Percentiles rank a stretch among this genome's conserved stretches.
Evolutionary conservation across 495 filamentous ascomycete genomes (phyloP).

Genomic region (Xeromyces bisporus): DNA sequence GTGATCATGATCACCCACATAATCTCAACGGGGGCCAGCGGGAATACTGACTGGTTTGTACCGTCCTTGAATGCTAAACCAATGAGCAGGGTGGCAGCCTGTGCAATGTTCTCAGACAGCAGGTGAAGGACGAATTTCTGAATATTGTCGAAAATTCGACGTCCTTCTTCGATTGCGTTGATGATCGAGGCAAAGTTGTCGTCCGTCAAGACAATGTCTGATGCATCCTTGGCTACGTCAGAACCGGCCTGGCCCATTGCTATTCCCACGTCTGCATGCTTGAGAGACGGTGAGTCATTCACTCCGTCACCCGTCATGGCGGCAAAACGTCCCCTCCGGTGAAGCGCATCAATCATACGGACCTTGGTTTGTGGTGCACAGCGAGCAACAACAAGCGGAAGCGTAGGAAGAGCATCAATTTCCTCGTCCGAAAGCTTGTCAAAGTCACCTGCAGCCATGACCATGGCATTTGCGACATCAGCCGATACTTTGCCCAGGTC

Average conservation of each 20-base stretch:
- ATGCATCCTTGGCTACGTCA: constrained; percentile 60
- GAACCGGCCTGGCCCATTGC: constrained; percentile 68
- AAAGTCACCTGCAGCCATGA: constrained; percentile 48
- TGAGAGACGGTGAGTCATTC: constrained; percentile 79
- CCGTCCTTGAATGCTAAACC: constrained; percentile 47
- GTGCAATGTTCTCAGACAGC: constrained; percentile 46
- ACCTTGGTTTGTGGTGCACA: constrained; percentile 52
- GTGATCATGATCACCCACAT: constrained; percentile 55
- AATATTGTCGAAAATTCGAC: constrained; percentile 50
- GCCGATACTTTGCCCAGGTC: constrained; percentile 33
- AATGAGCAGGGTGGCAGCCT: constrained; percentile 41
- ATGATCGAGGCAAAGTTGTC: constrained; percentile 65
- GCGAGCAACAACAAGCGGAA: constrained; percentile 48
- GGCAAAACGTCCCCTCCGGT: constrained; percentile 61
- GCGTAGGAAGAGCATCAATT: constrained; percentile 38
- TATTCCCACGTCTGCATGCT: constrained; percentile 68
- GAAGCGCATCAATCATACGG: constrained; percentile 50
- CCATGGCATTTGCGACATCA: constrained; percentile 34
- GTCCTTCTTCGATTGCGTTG: constrained; percentile 45
- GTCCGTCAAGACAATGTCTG: constrained; percentile 54
- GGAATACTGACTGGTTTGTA: constrained; percentile 40
- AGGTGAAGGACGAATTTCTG: constrained; percentile 52
- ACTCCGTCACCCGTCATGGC: constrained; percentile 93
- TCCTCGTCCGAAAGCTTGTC: constrained; percentile 41
- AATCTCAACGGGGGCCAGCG: constrained; percentile 45